Evolutionary conservation across 805 yeast genomes (phyloP).

Genomic region (Saccharomycopsis fodiens): DNA sequence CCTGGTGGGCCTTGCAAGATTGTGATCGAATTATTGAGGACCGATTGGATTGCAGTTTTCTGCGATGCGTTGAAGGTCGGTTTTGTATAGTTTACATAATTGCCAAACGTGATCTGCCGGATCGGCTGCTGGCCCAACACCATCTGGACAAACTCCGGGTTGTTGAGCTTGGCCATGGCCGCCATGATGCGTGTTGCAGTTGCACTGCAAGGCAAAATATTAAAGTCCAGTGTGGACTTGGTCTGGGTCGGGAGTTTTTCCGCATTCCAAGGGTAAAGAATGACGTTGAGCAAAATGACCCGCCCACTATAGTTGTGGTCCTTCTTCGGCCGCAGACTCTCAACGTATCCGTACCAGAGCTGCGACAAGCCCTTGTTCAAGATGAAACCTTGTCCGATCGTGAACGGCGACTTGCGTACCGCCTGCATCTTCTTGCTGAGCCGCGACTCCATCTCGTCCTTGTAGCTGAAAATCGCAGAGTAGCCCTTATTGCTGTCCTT

Average conservation of each 20-base stretch:
- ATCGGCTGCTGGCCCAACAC: constrained; percentile 48
- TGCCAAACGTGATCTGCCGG: constrained; percentile 49
- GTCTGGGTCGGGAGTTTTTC: constrained; percentile 35
- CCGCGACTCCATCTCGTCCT: constrained; percentile 45
- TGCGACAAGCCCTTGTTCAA: constrained; percentile 42
- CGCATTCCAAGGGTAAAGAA: constrained; percentile 53
- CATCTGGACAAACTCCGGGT: constrained; percentile 43
- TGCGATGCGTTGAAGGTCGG: constrained; percentile 53
- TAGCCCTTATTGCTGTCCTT: constrained; percentile 3
- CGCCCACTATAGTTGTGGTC: constrained; percentile 25
- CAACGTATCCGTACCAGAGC: constrained; percentile 55
- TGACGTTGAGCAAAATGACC: constrained; percentile 38
- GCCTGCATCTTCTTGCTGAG: constrained; percentile 35
- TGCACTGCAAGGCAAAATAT: constrained; percentile 53
- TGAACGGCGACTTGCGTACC: constrained; percentile 51
- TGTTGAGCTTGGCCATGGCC: constrained; percentile 55
- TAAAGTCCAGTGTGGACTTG: constrained; percentile 29
- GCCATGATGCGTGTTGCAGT: constrained; percentile 56
- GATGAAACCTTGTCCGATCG: constrained; percentile 50
- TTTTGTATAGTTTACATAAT: constrained; percentile 41
- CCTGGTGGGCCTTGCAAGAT: constrained; percentile 78
- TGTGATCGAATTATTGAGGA: constrained; percentile 41
- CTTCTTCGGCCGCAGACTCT: constrained; percentile 32
- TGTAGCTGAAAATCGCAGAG: constrained; percentile 32
- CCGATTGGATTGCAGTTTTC: constrained; percentile 46